Evolutionary conservation across 75 land plant species (phyloP), one percentile per base, ranked within the genome.

Genomic region (Picea glauca): DNA sequence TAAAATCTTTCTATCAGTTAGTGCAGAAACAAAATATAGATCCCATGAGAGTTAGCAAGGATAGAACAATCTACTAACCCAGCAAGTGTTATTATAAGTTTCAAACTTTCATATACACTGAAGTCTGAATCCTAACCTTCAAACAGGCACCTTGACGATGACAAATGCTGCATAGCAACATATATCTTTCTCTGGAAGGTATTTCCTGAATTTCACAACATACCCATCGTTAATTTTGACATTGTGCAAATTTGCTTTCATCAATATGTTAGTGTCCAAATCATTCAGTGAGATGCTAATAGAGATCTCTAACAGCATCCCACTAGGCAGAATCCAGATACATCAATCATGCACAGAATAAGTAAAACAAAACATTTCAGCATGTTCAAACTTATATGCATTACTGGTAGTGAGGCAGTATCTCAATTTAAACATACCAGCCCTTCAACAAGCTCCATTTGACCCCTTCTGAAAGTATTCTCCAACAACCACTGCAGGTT

Each of bases 401-500:
- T 58, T 35, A 76, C 20, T 76, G 7, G 26, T 54, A 68, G 70
- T 62, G 35, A 7, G 5, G 46, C 3, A 61, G 40, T 20, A 26
- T 14, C 6, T 40, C n/a, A 66, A 62, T 38, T 21, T 56, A 78
- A n/a, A 67, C 90, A 64, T 87, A 96, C 98, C 96, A 94, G 84
- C 85, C 98, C 96, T 76, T 83, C 89, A 40, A 96, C 80, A 21
- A 83, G 85, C 78, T 82, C 80, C 32, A 78, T 33, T 60, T 91
- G 94, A 56, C 96, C 98, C 66, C 88, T 84, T 80, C 86, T 85
- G 79, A 85, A 87, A 58, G 82, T 84, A 50, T 91, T 86, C 74
- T 93, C 91, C 62, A 95, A 79, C 68, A 90, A 76, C 98, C 98
- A 95, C 98, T 94, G 82, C 62, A 83, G 58, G 21, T 70, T 18